Evolutionary conservation across 768 basidiomycete genomes (phyloP).

Genomic region (Leucosporidium scottii): DNA sequence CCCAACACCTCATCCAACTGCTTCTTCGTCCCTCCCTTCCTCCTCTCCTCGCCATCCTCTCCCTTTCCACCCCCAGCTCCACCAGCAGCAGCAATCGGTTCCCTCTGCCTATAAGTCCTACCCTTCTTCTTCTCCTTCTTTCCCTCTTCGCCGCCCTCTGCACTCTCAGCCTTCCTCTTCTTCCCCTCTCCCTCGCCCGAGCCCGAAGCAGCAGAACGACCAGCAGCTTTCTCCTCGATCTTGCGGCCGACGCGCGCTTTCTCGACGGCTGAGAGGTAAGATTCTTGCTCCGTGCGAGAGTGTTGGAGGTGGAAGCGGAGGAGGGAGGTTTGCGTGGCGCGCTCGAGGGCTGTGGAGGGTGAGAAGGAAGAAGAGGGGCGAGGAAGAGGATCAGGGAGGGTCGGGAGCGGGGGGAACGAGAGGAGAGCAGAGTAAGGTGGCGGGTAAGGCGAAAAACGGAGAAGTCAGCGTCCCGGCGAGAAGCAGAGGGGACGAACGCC

Average conservation of each 20-base stretch:
- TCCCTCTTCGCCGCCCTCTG: conserved; percentile 5
- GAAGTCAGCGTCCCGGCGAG: no score
- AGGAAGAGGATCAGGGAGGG: not conserved
- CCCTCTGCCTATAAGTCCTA: conserved; percentile 35
- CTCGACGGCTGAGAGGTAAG: conserved; percentile 91
- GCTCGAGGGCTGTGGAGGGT: conserved; percentile 68
- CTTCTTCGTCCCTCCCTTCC: conserved; percentile 2
- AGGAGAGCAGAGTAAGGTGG: no score
- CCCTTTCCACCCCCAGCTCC: not conserved
- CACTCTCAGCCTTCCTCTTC: conserved; percentile 55
- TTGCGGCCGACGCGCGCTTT: conserved; percentile 58
- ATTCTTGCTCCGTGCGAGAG: conserved; percentile 77
- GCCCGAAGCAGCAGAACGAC: not conserved
- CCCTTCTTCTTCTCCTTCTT: conserved; percentile 51
- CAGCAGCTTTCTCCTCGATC: conserved; percentile 30
- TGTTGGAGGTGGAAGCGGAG: conserved; percentile 86
- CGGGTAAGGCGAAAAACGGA: no score
- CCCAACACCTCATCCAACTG: conserved; percentile 23
- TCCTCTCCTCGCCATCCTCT: not conserved
- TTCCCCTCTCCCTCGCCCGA: not conserved
- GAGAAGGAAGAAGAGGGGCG: no score
- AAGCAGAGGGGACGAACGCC: no score
- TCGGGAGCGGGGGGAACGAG: no score
- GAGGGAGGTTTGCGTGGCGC: conserved; percentile 75
- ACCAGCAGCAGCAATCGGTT: conserved; percentile 20